Evolutionary conservation across 805 yeast species (phyloP), one percentile per base, ranked within the genome.

Genomic region (Candida bentonensis): DNA sequence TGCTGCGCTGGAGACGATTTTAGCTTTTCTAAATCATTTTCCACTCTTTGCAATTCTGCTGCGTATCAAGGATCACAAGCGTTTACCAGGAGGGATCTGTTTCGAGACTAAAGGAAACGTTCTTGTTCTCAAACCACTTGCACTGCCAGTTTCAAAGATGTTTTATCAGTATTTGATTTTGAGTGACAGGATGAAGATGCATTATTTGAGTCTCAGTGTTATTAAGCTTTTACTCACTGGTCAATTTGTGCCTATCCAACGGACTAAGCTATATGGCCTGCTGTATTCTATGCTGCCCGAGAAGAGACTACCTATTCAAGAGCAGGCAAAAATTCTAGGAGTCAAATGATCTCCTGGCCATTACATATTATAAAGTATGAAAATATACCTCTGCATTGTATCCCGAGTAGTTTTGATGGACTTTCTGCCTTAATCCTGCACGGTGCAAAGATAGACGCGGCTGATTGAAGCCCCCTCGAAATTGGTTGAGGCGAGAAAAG

Each of bases 31-130:
- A 45, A 89, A 88, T 56, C 88, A 88, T 57, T 75, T 82, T 56
- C 99, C 99, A 1, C 56, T 89, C 9, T 89, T 92, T 62, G 88
- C 86, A 1, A 56, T 89, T 2, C 65, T 94, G 43, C 64, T 92
- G 40, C 75, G 92, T 53, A 40, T 85, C 41, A 92, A 89, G 59
- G 89, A 88, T 57, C 78, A 86, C 5, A 76, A 73, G 44, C 67
- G 84, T 44, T 59, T 78, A 7, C 84, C 83, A 0, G 79, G 79
- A 5, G 82, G 82, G 0, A 58, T 78, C n/a, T 53, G 53, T 13
- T 55, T 69, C 33, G 49, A 44, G 22, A 42, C 30, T 2, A 25
- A 20, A 15, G 22, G 28, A 15, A 21, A 23, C 27, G 17, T 33
- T 4, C 45, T 27, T 22, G 44, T 49, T 30, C 51, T 77, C 7